These are phyloP conservation scores for Sporothrix schenckii DNA, from an alignment of 2,329 filamentous ascomycete species.

Conservation along the genomic window DNA sequence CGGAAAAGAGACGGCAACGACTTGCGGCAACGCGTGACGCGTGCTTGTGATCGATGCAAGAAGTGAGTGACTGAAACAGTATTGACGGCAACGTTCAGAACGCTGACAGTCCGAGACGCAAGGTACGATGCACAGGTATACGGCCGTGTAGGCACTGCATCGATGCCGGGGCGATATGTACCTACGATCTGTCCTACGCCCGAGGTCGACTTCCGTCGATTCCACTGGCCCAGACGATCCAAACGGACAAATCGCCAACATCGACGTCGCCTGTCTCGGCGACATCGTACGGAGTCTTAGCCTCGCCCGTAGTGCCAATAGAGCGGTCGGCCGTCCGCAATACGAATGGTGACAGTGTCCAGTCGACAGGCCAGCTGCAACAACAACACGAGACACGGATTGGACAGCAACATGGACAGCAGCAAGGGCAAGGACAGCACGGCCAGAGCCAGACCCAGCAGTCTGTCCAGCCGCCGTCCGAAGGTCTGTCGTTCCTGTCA, in stretches of 20 bases:
- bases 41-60: slow-evolving; percentile 30
- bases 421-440: neutral
- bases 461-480: neutral
- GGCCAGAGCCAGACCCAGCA: neutral
- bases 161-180: slow-evolving; percentile 21
- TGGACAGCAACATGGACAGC: neutral
- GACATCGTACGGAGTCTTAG: neutral
- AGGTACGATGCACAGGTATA: slow-evolving; percentile 30
- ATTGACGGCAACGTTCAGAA: neutral
- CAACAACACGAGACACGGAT: neutral
- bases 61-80: neutral
- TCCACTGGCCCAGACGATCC: neutral
- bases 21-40: slow-evolving; percentile 26
- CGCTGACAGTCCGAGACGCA: slow-evolving; percentile 14
- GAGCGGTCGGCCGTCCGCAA: neutral
- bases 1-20: slow-evolving; percentile 25
- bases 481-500: slow-evolving; percentile 21
- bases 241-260: neutral
- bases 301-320: neutral
- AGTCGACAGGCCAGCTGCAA: neutral
- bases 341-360: neutral
- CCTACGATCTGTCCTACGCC: slow-evolving; percentile 29
- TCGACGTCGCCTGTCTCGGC: neutral
- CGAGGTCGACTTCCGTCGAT: slow-evolving; percentile 61
- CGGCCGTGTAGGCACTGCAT: slow-evolving; percentile 27